phyloP scores from a whole-genome alignment of 768 basidiomycete species.

The Tulasnella sp. region DNA sequence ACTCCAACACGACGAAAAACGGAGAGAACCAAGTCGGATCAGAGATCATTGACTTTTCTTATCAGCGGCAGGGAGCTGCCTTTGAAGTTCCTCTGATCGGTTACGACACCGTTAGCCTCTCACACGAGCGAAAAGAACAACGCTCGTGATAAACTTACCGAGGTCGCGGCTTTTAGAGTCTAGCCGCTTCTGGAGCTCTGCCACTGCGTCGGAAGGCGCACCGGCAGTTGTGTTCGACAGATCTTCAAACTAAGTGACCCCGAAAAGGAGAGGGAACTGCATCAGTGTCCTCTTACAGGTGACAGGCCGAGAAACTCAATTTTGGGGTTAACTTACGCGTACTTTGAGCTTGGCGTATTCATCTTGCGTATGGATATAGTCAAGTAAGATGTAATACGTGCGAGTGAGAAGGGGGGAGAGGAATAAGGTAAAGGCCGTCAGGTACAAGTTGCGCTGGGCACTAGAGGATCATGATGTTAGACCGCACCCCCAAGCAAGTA shows the following conservation, averaged over 20 bases:
- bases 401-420: slow-evolving; percentile 91
- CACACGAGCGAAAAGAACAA: not conserved
- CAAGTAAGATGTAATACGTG: slow-evolving; percentile 86
- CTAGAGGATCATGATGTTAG: slow-evolving; percentile 31
- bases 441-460: slow-evolving; percentile 86
- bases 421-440: slow-evolving; percentile 92
- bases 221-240: not conserved
- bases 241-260: not conserved
- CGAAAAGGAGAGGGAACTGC: not conserved
- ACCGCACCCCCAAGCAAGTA: not conserved
- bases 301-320: too few species aligned
- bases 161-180: not conserved
- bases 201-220: not conserved
- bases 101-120: not conserved
- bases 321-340: slow-evolving; percentile 37
- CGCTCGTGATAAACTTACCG: not conserved
- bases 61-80: slow-evolving; percentile 15
- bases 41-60: slow-evolving; percentile 18
- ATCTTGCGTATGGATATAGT: slow-evolving; percentile 87
- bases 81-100: slow-evolving; percentile 17
- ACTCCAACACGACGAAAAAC: too few species aligned
- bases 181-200: slow-evolving; percentile 30
- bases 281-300: too few species aligned
- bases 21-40: too few species aligned
- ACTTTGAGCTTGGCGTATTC: slow-evolving; percentile 81